phyloP scores from a whole-genome alignment of 495 filamentous ascomycete species.

The Hypoxylon intermedium region DNA sequence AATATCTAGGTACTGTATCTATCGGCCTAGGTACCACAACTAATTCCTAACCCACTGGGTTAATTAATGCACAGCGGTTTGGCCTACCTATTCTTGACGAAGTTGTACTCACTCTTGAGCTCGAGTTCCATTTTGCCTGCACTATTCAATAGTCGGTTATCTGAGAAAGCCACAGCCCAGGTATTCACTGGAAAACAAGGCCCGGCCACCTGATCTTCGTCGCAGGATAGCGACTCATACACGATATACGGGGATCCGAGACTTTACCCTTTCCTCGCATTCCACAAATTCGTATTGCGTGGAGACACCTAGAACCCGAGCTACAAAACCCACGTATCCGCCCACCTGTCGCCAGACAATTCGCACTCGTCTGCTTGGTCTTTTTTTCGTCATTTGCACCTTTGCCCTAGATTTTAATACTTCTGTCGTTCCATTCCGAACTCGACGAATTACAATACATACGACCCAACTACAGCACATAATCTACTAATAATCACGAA shows the following conservation, averaged over 20 bases:
- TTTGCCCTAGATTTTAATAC: constrained; percentile 22
- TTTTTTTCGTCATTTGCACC: constrained; percentile 19
- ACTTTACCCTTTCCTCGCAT: constrained; percentile 42
- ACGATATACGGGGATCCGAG: constrained; percentile 41
- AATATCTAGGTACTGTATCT: too few species aligned
- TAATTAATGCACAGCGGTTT: too few species aligned
- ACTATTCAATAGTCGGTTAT: constrained; percentile 6
- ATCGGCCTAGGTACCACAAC: neutral
- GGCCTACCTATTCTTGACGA: neutral
- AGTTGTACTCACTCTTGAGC: constrained; percentile 2
- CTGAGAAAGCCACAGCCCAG: neutral
- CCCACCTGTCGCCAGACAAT: constrained; percentile 37
- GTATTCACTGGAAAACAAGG: constrained; percentile 16
- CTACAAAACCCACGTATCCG: constrained; percentile 45
- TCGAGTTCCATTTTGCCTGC: constrained; percentile 1
- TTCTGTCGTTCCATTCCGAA: constrained; percentile 15
- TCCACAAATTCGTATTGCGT: constrained; percentile 48
- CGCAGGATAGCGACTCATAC: constrained; percentile 39
- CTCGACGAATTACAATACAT: constrained; percentile 16
- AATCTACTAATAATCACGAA: constrained; percentile 21
- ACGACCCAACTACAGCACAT: constrained; percentile 8
- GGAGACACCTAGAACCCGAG: constrained; percentile 38
- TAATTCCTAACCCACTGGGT: neutral
- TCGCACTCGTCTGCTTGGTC: constrained; percentile 18
- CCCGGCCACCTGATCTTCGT: constrained; percentile 33